A percentile compares a stretch with the other conserved stretches of the same genome.
These are phyloP conservation scores for Aspergillus pseudoterreus DNA, from an alignment of 2,329 filamentous ascomycete genomes.

Conservation along the genomic window DNA sequence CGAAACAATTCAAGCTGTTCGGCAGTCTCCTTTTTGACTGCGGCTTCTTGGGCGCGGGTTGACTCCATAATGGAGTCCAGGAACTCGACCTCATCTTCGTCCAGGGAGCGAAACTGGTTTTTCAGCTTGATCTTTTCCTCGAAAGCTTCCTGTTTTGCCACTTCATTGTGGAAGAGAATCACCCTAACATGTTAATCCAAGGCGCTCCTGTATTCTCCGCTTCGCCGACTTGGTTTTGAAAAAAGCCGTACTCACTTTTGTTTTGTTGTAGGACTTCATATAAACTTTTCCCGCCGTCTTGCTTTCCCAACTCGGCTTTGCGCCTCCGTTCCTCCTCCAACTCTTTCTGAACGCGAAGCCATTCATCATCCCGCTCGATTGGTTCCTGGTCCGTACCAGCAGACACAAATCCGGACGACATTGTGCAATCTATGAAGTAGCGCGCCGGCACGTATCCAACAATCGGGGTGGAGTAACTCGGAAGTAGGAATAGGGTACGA, in stretches of 20 bases:
- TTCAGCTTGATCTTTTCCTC: conserved; percentile 49
- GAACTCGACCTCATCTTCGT: conserved; percentile 51
- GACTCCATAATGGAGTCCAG: conserved; percentile 56
- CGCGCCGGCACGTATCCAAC: background rate
- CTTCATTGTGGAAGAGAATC: conserved; percentile 22
- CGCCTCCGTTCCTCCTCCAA: conserved; percentile 44
- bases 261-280: conserved; percentile 48
- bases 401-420: conserved; percentile 47
- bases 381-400: conserved; percentile 41
- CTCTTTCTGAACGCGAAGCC: conserved; percentile 42
- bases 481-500: background rate
- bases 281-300: conserved; percentile 49
- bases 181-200: conserved; percentile 41
- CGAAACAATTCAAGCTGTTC: conserved; percentile 59
- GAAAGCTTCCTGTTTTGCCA: conserved; percentile 51
- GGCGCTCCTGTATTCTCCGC: conserved; percentile 6
- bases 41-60: conserved; percentile 54
- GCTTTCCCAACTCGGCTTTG: conserved; percentile 49
- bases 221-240: background rate
- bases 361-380: conserved; percentile 40
- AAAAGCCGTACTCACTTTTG: conserved; percentile 43
- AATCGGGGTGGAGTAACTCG: background rate
- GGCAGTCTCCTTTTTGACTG: conserved; percentile 55
- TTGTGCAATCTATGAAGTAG: conserved; percentile 12
- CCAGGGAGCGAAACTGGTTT: conserved; percentile 50